Evolutionary conservation across 768 basidiomycete species (phyloP), one percentile per base, ranked within the genome.

Genomic region (Trametes elegans): DNA sequence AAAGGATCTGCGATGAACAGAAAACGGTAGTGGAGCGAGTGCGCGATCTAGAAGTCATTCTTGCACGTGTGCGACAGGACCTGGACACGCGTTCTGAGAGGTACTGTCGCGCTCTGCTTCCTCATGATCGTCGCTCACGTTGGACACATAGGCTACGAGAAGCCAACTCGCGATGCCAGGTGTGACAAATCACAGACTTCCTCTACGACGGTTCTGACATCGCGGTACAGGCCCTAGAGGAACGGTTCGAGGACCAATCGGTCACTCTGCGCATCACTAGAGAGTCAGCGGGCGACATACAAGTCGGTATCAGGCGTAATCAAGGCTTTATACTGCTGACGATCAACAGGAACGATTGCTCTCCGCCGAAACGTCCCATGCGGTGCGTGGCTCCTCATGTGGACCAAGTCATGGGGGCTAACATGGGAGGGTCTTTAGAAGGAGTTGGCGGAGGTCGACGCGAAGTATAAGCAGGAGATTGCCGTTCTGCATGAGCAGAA

Each of bases 241-340:
- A 87, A 49, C 76, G 83, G 23, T 80, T 79, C 48, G 84, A 87
- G 11, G 77, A 82, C 14, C 83, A 85, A 58, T 66, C 74, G 1
- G 69, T 79, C 6, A 79, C 81, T 1, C 66, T 84, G 42, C 74
- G 76, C 23, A 66, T 84, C 21, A 75, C 79, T 7, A 82, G 81
- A 60, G 83, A 86, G 55, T 71, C 78, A 5, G 66, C 75, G 18
- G 80, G 75, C 2, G 81, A 85, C 61, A 58, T 80, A 11, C 82
- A 80, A 67, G 79, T 77, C 62, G 26, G 41, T n/a, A n/a, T n/a
- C n/a, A 43, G 44, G 3, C 14, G 8, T 32, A 16, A 24, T 41
- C 52, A 55, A 19, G 34, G 51, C 6, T 31, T 46, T 2, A 3
- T 8, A 19, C 23, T 26, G 18, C 49, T 40, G 26, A 45, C 43